Evolutionary conservation across 2,329 filamentous ascomycete species (phyloP).

Genomic region (Cercospora brassicicola): DNA sequence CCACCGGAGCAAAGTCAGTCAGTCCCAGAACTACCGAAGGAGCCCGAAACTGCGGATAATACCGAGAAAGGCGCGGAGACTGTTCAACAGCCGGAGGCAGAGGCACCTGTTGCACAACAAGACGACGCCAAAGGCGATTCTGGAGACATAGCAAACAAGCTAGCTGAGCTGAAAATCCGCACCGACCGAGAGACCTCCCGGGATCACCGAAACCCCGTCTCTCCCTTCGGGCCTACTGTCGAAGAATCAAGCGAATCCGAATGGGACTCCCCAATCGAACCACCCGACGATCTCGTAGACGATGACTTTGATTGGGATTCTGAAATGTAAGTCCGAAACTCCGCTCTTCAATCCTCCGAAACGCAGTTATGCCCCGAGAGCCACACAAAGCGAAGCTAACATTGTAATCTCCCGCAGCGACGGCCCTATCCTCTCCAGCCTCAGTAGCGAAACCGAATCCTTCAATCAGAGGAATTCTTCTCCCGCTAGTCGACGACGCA

Average conservation of each 20-base stretch:
- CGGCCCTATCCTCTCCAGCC: slow-evolving; percentile 23
- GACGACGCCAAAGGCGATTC: neutral
- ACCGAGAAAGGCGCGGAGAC: neutral
- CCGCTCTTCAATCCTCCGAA: neutral
- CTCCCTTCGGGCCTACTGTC: slow-evolving; percentile 5
- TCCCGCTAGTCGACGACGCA: neutral
- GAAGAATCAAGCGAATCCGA: slow-evolving; percentile 16
- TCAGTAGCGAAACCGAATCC: slow-evolving; percentile 8
- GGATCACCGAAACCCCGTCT: neutral
- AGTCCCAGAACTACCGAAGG: neutral
- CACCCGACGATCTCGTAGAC: slow-evolving; percentile 32
- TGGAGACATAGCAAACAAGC: slow-evolving; percentile 3
- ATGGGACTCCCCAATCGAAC: slow-evolving; percentile 26
- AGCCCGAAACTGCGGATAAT: neutral
- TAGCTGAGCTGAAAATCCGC: slow-evolving; percentile 1
- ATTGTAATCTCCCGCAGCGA: slow-evolving; percentile 15
- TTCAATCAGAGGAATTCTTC: slow-evolving; percentile 4
- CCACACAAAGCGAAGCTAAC: neutral
- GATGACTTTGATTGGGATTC: slow-evolving; percentile 39
- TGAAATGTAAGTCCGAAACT: slow-evolving; percentile 27
- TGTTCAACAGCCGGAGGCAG: neutral
- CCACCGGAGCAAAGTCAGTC: neutral
- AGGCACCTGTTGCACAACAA: neutral
- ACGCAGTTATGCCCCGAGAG: neutral
- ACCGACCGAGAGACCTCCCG: neutral